Evolutionary conservation across 495 filamentous ascomycete species (phyloP).

Genomic region (Neurospora sp.): DNA sequence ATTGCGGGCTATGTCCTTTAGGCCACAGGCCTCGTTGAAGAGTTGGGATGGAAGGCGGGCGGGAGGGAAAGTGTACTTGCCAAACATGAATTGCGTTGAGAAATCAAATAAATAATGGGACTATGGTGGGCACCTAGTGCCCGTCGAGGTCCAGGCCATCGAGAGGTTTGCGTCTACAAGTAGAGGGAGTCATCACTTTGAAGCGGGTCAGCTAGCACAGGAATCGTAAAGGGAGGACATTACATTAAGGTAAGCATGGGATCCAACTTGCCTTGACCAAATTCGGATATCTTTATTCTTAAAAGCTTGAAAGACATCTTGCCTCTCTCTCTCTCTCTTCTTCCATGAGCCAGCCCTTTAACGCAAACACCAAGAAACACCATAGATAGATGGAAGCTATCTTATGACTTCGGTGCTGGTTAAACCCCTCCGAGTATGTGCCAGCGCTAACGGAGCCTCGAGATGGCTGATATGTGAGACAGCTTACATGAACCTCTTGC

Average conservation of each 20-base stretch:
- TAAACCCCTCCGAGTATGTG: not conserved
- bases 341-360: not conserved
- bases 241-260: not conserved
- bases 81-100: not conserved
- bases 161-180: not conserved
- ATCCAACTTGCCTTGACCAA: not conserved
- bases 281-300: not conserved
- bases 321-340: not conserved
- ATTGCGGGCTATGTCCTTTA: not conserved
- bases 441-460: not conserved
- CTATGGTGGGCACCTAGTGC: too few species aligned
- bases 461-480: not conserved
- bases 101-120: too few species aligned
- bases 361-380: not conserved
- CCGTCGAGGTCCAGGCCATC: not conserved
- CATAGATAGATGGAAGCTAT: not conserved
- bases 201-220: not conserved
- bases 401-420: not conserved
- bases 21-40: not conserved
- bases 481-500: not conserved
- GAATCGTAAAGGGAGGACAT: not conserved
- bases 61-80: not conserved
- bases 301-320: not conserved
- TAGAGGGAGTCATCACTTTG: not conserved
- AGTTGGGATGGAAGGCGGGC: not conserved